These are phyloP conservation scores for Heracleum sosnowskyi DNA, from an alignment of 129 eudicot species.

Conservation along the genomic window DNA sequence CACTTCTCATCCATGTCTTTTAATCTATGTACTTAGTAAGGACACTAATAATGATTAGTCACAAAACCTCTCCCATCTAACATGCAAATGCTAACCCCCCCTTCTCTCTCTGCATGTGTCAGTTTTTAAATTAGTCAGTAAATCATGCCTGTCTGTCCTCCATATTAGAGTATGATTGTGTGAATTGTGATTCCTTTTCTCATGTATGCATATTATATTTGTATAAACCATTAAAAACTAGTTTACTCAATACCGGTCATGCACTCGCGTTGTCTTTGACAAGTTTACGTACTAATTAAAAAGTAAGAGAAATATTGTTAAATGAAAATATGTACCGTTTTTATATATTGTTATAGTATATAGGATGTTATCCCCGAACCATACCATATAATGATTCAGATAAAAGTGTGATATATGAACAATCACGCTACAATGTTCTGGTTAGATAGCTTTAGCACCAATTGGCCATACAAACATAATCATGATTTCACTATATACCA, in stretches of 20 bases:
- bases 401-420: neutral
- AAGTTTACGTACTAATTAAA: no score
- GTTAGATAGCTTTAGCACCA: conserved; percentile 1
- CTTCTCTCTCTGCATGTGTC: neutral
- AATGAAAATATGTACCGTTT: no score
- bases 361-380: no score
- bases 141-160: conserved; percentile 1
- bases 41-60: conserved; percentile 23
- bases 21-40: conserved; percentile 2
- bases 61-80: conserved; percentile 1
- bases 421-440: neutral
- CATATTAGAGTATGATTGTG: neutral
- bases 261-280: no score
- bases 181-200: neutral
- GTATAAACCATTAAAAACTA: no score
- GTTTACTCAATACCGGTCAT: no score
- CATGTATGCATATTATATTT: no score
- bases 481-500: neutral
- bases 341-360: no score
- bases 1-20: conserved; percentile 2
- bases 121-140: neutral
- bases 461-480: neutral
- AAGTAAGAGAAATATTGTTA: no score
- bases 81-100: neutral
- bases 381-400: neutral